These are phyloP conservation scores for Geotrichum carabidarum DNA, from an alignment of 1,139 yeast genomes.

Conservation along the genomic window DNA sequence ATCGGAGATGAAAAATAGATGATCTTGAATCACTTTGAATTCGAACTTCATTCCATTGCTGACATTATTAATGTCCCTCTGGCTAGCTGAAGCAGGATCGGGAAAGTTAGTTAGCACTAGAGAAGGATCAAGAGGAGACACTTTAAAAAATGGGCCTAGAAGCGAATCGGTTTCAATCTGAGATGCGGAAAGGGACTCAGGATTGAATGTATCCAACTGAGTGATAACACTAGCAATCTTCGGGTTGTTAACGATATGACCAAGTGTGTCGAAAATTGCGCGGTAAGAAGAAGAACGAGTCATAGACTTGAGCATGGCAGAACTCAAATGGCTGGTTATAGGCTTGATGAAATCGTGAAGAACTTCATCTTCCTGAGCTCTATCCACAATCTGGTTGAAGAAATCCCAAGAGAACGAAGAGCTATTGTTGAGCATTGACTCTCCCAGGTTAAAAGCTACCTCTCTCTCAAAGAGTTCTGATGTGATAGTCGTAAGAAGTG, in stretches of 20 bases:
- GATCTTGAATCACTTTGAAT: slow-evolving; percentile 23
- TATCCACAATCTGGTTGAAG: slow-evolving; percentile 35
- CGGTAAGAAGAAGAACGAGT: slow-evolving; percentile 41
- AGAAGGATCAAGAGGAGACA: slow-evolving; percentile 58
- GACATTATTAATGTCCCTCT: slow-evolving; percentile 3
- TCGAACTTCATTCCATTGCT: slow-evolving; percentile 9
- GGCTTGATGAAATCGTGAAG: slow-evolving; percentile 55
- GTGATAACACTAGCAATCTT: slow-evolving; percentile 59
- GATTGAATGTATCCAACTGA: slow-evolving; percentile 48
- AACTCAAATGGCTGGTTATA: slow-evolving; percentile 33
- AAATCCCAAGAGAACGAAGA: slow-evolving; percentile 13
- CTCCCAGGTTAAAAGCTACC: neutral
- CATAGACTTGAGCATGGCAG: slow-evolving; percentile 22
- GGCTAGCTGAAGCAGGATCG: slow-evolving; percentile 4
- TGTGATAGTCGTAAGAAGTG: slow-evolving; percentile 2
- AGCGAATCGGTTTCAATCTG: slow-evolving; percentile 58
- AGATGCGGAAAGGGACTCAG: slow-evolving; percentile 42
- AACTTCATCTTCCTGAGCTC: slow-evolving; percentile 63
- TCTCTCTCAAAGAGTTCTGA: slow-evolving; percentile 12
- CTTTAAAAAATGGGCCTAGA: slow-evolving; percentile 69
- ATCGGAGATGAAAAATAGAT: slow-evolving; percentile 62
- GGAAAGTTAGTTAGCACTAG: slow-evolving; percentile 26
- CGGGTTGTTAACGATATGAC: slow-evolving; percentile 56
- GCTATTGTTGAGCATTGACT: neutral
- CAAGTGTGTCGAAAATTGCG: slow-evolving; percentile 51